phyloP scores from a whole-genome alignment of 2,329 filamentous ascomycete genomes.

The Claviceps lovelessii region DNA sequence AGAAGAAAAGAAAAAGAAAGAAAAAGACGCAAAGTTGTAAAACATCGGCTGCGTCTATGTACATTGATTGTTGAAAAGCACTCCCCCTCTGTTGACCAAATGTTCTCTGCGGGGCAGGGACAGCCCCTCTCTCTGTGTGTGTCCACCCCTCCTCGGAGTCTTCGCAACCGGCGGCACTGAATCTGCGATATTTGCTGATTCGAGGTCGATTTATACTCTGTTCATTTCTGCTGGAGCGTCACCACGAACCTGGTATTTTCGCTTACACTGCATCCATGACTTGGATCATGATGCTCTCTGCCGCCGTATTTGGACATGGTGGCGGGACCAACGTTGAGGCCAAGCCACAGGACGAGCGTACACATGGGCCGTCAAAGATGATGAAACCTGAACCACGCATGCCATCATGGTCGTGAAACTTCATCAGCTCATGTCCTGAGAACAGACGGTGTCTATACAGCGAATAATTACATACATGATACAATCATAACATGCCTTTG shows the following conservation, averaged over 20 bases:
- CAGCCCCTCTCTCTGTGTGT: too few relatives aligned
- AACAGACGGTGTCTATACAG: neutral
- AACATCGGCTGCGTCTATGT: neutral
- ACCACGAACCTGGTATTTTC: neutral
- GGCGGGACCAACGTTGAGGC: too few relatives aligned
- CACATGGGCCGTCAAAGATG: too few relatives aligned
- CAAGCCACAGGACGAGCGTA: too few relatives aligned
- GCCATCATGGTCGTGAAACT: neutral
- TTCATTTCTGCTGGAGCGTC: neutral
- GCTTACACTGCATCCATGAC: neutral
- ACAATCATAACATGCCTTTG: constrained; percentile 70
- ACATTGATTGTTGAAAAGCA: neutral
- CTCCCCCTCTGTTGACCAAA: too few relatives aligned
- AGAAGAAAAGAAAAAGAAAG: neutral
- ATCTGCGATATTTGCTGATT: neutral
- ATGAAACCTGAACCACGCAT: too few relatives aligned
- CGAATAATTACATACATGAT: neutral
- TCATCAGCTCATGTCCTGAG: neutral
- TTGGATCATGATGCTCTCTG: neutral
- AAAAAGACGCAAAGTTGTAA: neutral
- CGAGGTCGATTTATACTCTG: neutral
- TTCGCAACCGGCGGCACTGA: too few relatives aligned
- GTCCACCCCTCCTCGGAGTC: too few relatives aligned
- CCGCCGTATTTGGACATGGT: too few relatives aligned
- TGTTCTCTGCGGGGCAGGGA: too few relatives aligned